Conservation (phyloP, 306 rosid species). For the Macrotyloma uniflorum region DNA sequence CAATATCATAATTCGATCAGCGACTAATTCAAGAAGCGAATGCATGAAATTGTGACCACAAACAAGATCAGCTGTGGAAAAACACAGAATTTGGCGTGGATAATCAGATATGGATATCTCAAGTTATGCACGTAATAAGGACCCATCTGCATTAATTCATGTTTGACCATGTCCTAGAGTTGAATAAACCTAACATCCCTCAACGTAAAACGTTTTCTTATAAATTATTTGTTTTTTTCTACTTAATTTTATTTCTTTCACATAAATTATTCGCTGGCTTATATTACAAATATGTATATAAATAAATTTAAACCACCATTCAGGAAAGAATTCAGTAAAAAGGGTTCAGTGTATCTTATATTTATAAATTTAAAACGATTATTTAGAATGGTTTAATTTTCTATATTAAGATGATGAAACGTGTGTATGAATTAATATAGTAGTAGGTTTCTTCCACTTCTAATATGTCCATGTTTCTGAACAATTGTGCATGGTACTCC, state of each 20-base stretch:
- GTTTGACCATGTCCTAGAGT: slow-evolving; percentile 1
- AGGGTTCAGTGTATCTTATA: too few species aligned
- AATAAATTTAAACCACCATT: too few species aligned
- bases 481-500: too few species aligned
- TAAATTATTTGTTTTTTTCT: neutral
- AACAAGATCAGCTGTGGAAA: slow-evolving; percentile 17
- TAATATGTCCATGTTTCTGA: too few species aligned
- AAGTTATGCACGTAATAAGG: slow-evolving; percentile 7
- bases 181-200: neutral
- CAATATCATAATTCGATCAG: slow-evolving; percentile 25
- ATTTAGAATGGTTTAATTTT: too few species aligned
- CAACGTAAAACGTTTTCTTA: neutral
- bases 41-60: slow-evolving; percentile 37
- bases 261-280: neutral
- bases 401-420: too few species aligned
- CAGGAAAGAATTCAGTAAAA: too few species aligned
- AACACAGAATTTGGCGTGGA: neutral
- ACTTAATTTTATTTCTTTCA: neutral
- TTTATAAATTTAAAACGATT: too few species aligned
- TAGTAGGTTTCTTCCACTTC: too few species aligned
- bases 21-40: neutral
- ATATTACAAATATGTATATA: too few species aligned
- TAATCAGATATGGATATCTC: neutral
- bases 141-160: neutral
- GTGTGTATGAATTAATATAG: too few species aligned